Evolutionary conservation across 2,329 filamentous ascomycete species (phyloP).

Genomic region (Cadophora sp.): DNA sequence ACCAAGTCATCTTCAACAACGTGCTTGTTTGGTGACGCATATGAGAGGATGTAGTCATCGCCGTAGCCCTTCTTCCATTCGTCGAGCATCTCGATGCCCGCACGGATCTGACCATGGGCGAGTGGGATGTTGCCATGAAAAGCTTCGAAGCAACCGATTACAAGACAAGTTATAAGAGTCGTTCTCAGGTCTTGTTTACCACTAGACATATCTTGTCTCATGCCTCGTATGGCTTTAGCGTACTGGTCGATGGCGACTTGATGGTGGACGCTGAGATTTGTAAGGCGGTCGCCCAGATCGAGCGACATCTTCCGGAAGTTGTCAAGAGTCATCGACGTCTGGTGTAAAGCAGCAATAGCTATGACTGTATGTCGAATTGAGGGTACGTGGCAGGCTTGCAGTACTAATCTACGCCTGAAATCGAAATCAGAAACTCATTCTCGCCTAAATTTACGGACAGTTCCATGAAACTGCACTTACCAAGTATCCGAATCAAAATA

Average conservation of each 20-base stretch:
- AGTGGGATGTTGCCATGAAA: conserved; percentile 26
- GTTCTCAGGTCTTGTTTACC: conserved; percentile 28
- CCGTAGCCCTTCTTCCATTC: conserved; percentile 30
- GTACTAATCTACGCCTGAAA: conserved; percentile 14
- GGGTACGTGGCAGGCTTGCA: conserved; percentile 23
- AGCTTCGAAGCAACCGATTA: conserved; percentile 27
- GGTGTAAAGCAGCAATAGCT: conserved; percentile 17
- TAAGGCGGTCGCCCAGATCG: neutral
- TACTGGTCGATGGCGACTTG: conserved; percentile 24
- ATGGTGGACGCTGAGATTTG: conserved; percentile 18
- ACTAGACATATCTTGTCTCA: conserved; percentile 18
- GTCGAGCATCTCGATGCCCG: conserved; percentile 38
- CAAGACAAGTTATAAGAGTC: conserved; percentile 26
- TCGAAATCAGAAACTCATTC: neutral
- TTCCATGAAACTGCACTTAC: neutral
- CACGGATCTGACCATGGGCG: conserved; percentile 27
- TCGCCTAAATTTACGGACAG: neutral
- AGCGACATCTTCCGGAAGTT: neutral
- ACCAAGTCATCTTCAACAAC: conserved; percentile 60
- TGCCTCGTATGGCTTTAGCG: conserved; percentile 24
- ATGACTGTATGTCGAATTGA: conserved; percentile 21
- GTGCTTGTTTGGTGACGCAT: conserved; percentile 21
- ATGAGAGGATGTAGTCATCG: neutral
- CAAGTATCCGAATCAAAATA: conserved; percentile 23
- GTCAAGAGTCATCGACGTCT: conserved; percentile 2